These are phyloP conservation scores for Grigorovia humatica DNA, from an alignment of 805 yeast genomes.

Conservation along the genomic window DNA sequence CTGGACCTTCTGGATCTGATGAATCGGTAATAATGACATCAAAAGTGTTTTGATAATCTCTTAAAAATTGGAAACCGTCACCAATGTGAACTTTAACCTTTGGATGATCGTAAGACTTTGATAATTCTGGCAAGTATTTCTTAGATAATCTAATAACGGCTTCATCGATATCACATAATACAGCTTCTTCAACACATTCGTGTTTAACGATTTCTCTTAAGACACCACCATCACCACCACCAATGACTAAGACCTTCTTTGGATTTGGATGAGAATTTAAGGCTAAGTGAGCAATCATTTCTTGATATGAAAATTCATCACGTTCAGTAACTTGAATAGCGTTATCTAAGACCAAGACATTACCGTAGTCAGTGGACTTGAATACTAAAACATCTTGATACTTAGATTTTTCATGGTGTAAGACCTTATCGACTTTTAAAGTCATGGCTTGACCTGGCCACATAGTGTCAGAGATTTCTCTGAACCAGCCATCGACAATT, in stretches of 20 bases:
- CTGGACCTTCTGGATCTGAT: slow-evolving; percentile 98
- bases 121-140: slow-evolving; percentile 78
- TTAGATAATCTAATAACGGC: slow-evolving; percentile 81
- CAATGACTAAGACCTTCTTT: slow-evolving; percentile 84
- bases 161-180: slow-evolving; percentile 92
- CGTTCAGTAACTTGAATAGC: slow-evolving; percentile 95
- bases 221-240: slow-evolving; percentile 99
- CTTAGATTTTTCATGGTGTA: slow-evolving; percentile 75
- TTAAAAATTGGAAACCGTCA: slow-evolving; percentile 94
- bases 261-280: slow-evolving; percentile 91
- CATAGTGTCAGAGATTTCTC: slow-evolving; percentile 88
- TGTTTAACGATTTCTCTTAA: slow-evolving; percentile 91
- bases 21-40: slow-evolving; percentile 97
- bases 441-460: slow-evolving; percentile 99
- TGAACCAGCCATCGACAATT: slow-evolving; percentile 79
- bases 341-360: slow-evolving; percentile 88
- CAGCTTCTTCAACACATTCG: slow-evolving; percentile 73
- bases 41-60: slow-evolving; percentile 71
- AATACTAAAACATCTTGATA: slow-evolving; percentile 92
- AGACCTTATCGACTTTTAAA: slow-evolving; percentile 73
- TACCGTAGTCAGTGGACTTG: slow-evolving; percentile 89
- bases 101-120: slow-evolving; percentile 76
- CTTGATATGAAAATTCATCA: slow-evolving; percentile 96
- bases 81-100: slow-evolving; percentile 86
- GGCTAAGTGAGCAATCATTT: slow-evolving; percentile 94